Evolutionary conservation across 2,329 filamentous ascomycete genomes (phyloP).

Genomic region (Fusarium multiceps): DNA sequence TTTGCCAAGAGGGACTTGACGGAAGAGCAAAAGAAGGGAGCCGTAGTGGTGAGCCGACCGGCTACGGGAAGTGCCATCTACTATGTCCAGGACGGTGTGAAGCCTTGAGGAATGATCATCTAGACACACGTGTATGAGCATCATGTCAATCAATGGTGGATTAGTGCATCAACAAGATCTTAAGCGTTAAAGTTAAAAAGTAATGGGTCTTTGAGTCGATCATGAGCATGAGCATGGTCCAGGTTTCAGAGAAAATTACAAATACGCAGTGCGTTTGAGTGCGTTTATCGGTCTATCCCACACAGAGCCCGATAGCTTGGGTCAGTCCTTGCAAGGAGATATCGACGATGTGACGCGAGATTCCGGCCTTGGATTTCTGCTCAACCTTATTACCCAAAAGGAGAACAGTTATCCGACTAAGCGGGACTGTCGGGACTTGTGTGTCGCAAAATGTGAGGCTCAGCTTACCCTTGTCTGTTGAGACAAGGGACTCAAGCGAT

Average conservation of each 20-base stretch:
- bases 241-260: constrained; percentile 10
- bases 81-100: constrained; percentile 50
- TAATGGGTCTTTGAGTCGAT: constrained; percentile 9
- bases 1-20: constrained; percentile 75
- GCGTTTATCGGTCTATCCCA: constrained; percentile 27
- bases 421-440: constrained; percentile 1
- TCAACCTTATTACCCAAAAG: neutral
- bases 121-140: constrained; percentile 6
- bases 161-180: constrained; percentile 11
- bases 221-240: constrained; percentile 15
- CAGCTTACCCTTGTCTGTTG: constrained; percentile 2
- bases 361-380: neutral
- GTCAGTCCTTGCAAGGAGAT: constrained; percentile 7
- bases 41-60: constrained; percentile 90
- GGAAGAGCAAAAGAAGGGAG: constrained; percentile 78
- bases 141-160: constrained; percentile 1
- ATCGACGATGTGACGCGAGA: constrained; percentile 15
- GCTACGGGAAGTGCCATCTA: constrained; percentile 76
- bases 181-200: constrained; percentile 11
- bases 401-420: neutral
- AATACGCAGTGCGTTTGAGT: neutral
- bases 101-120: constrained; percentile 16
- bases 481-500: constrained; percentile 4
- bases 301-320: constrained; percentile 13
- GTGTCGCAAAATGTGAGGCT: constrained; percentile 10